These are phyloP conservation scores for Penicillium pancosmium DNA, from an alignment of 495 filamentous ascomycete species.

Conservation along the genomic window DNA sequence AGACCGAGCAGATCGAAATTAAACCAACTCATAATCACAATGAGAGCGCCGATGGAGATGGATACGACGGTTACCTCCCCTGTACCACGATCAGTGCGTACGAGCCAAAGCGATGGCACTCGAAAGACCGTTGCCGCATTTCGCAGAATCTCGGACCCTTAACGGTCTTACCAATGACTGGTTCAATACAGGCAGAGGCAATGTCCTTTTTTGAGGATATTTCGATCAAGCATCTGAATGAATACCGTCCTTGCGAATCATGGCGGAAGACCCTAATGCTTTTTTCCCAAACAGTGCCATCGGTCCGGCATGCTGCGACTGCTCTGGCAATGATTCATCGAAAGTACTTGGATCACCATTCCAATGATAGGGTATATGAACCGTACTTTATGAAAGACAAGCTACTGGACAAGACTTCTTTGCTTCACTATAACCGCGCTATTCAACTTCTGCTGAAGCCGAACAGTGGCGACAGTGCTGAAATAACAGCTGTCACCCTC, in stretches of 20 bases:
- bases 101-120: neutral
- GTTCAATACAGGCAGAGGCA: conserved; percentile 22
- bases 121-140: neutral
- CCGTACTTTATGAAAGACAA: neutral
- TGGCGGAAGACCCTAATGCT: conserved; percentile 35
- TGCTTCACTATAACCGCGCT: neutral
- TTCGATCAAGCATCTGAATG: conserved; percentile 34
- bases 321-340: conserved; percentile 31
- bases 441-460: neutral
- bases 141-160: neutral
- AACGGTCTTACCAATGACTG: conserved; percentile 1
- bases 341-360: conserved; percentile 15
- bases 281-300: conserved; percentile 35
- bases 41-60: neutral
- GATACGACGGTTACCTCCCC: neutral
- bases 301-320: conserved; percentile 34
- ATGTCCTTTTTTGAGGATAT: conserved; percentile 33
- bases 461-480: neutral
- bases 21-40: neutral
- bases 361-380: neutral
- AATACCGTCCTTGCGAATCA: conserved; percentile 28
- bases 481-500: neutral
- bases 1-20: neutral
- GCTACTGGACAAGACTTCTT: neutral
- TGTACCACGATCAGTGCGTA: neutral